These are phyloP conservation scores for Rubus parviflorus DNA, from an alignment of 306 rosid species.

Conservation along the genomic window DNA sequence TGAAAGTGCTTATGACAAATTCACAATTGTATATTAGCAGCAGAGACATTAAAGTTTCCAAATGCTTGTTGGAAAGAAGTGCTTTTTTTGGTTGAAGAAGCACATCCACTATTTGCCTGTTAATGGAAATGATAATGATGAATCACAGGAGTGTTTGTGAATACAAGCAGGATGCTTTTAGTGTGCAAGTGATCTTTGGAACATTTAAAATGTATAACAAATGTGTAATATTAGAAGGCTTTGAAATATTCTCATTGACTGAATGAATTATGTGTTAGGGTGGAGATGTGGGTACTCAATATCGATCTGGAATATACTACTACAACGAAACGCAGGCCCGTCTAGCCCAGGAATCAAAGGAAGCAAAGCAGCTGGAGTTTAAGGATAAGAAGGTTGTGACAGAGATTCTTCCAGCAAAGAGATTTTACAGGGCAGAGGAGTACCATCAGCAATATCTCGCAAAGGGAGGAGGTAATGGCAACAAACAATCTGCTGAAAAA, in stretches of 20 bases:
- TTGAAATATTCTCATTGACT: not conserved
- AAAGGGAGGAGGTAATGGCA: conserved; percentile 69
- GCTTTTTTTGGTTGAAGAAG: not conserved
- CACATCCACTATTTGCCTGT: not conserved
- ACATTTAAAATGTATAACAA: not conserved
- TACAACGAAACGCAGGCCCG: conserved; percentile 63
- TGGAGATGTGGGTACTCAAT: conserved; percentile 72
- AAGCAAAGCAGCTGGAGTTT: conserved; percentile 58
- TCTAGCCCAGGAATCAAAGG: conserved; percentile 73
- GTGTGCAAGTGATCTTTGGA: not conserved
- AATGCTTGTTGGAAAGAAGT: not conserved
- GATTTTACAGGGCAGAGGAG: conserved; percentile 86
- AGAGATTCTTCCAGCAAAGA: conserved; percentile 81
- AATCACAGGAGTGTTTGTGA: not conserved
- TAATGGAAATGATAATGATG: not conserved
- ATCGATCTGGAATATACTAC: conserved; percentile 84
- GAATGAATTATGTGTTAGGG: conserved; percentile 39
- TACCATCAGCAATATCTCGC: conserved; percentile 92
- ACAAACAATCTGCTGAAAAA: conserved; percentile 62
- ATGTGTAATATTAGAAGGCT: not conserved
- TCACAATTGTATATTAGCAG: too few relatives aligned
- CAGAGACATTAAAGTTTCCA: too few relatives aligned
- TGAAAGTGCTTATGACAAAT: too few relatives aligned
- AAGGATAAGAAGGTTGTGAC: conserved; percentile 54
- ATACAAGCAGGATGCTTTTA: not conserved